Base-by-base conservation (phyloP, 2,329 filamentous ascomycete genomes). In the Penicillium italicum region DNA sequence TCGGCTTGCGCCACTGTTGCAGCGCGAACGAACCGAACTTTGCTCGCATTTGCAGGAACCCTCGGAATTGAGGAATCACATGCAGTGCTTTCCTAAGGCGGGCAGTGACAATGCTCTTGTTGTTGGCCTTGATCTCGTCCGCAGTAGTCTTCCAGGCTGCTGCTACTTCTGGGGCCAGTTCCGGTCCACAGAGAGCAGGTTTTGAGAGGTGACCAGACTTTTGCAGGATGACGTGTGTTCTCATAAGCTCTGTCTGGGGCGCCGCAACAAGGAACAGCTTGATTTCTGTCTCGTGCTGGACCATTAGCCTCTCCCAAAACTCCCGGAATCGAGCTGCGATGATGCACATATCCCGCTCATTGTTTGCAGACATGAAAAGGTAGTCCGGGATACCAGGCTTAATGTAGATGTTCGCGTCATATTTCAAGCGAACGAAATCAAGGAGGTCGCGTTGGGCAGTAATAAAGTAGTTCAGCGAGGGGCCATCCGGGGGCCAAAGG, bases 401-500 rank as follows among this genome's bases (percentile, higher is more conserved):
- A n/a, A 71, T 68, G 33, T 74, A 73, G n/a, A 81, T 66, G 56
- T 76, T 68, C 53, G 73, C 79, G 4, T 66, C 65, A 46, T 67
- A 72, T 24, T 70, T 69, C 33, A 68, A 67, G 5, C 79, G 74
- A 12, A 81, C 72, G 7, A 64, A 59, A 58, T 82, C 79, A 4
- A 82, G 68, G 5, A 69, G 70, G 60, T 80, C 77, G 9, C 74
- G 69, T 34, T 72, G 71, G 10, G 59, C 51, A 1, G 78, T 79
- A 12, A 81, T 67, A 11, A 73, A 65, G 11, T 76, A 69, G 12
- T 72, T 65, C 3, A 77, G 63, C 0, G 71, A 65, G 34, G 75
- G 73, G 6, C 79, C 76, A 31, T 75, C 66, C 1, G 63, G 58
- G 3, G 78, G 79, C 79, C 78, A 81, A 20, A 41, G 14, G 12